phyloP scores from a whole-genome alignment of 1,284 basidiomycete genomes.

The Ceratobasidium sp. region DNA sequence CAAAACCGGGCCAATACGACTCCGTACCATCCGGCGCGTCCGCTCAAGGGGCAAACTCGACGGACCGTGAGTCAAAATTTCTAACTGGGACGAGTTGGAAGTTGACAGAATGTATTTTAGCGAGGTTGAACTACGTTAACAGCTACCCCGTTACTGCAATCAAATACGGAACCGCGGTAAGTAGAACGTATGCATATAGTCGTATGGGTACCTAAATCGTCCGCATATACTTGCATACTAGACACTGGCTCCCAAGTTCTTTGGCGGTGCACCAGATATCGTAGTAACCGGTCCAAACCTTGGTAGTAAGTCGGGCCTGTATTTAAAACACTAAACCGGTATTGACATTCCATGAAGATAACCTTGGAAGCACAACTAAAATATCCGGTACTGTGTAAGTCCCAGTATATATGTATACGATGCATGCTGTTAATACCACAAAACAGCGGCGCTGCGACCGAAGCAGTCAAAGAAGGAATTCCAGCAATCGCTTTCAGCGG shows the following conservation, averaged over 20 bases:
- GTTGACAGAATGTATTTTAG: constrained; percentile 46
- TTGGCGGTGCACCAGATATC: constrained; percentile 61
- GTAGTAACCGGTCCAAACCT: constrained; percentile 68
- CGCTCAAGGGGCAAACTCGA: constrained; percentile 62
- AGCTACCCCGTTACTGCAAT: constrained; percentile 56
- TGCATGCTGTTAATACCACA: background rate
- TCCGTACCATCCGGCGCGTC: constrained; percentile 62
- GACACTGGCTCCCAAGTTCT: constrained; percentile 63
- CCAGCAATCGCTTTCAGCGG: constrained; percentile 68
- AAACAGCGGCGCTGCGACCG: constrained; percentile 62
- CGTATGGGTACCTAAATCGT: constrained; percentile 59
- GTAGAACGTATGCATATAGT: constrained; percentile 44
- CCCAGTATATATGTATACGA: no score
- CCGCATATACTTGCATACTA: constrained; percentile 64
- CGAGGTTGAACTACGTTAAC: constrained; percentile 53
- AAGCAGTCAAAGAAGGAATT: constrained; percentile 63
- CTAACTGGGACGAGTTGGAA: background rate
- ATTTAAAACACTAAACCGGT: background rate
- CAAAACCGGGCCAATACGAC: constrained; percentile 60
- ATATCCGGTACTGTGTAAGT: constrained; percentile 66
- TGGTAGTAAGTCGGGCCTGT: constrained; percentile 59
- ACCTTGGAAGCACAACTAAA: constrained; percentile 58
- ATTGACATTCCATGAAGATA: constrained; percentile 31
- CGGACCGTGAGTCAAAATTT: constrained; percentile 58
- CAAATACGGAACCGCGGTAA: constrained; percentile 51